phyloP scores from a whole-genome alignment of 169 alveolate species.

The Cryptosporidium baileyi region DNA sequence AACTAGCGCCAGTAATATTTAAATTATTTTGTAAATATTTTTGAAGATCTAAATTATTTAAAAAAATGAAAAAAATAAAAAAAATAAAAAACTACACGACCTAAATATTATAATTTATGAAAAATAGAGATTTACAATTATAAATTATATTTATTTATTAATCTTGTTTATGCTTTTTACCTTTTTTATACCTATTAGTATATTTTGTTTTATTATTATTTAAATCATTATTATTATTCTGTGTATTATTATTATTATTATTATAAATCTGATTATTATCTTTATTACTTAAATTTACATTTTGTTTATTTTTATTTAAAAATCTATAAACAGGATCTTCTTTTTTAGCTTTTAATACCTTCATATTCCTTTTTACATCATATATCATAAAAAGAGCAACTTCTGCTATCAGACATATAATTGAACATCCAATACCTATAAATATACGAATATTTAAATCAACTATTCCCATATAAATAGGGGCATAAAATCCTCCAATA shows the following conservation, averaged over 20 bases:
- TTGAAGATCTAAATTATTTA: too few relatives aligned
- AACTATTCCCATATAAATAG: constrained; percentile 34
- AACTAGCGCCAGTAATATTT: too few relatives aligned
- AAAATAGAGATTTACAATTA: too few relatives aligned
- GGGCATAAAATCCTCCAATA: constrained; percentile 67
- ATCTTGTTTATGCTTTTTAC: constrained; percentile 19
- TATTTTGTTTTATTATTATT: neutral
- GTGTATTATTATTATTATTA: too few relatives aligned
- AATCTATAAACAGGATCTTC: constrained; percentile 39
- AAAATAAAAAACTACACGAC: too few relatives aligned
- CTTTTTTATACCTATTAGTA: neutral
- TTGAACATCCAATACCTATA: constrained; percentile 61
- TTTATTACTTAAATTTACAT: neutral
- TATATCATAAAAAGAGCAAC: constrained; percentile 35
- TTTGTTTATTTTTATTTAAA: neutral
- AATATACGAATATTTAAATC: constrained; percentile 43
- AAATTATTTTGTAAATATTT: too few relatives aligned
- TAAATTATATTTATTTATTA: neutral
- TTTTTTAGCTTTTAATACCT: neutral
- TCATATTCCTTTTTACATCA: constrained; percentile 58
- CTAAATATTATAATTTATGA: too few relatives aligned
- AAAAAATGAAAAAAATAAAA: too few relatives aligned
- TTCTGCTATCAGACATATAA: constrained; percentile 51
- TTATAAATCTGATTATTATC: neutral
- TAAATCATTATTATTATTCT: too few relatives aligned